These are phyloP conservation scores for Deakozyma indianensis DNA, from an alignment of 805 yeast species.

Conservation along the genomic window DNA sequence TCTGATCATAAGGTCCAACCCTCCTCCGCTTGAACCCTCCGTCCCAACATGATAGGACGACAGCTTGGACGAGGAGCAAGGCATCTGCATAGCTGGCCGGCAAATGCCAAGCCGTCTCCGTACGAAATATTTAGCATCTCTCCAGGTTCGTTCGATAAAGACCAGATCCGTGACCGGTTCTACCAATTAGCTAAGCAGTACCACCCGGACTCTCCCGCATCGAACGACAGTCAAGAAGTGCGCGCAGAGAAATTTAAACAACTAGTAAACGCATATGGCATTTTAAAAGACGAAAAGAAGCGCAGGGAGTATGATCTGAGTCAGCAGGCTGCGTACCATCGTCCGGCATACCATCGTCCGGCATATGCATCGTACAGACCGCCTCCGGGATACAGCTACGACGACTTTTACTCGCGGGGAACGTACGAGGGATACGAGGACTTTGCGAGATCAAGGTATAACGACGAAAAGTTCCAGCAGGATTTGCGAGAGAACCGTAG, in stretches of 20 bases:
- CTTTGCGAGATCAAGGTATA: constrained; percentile 24
- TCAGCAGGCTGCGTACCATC: background rate
- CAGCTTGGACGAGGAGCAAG: no score
- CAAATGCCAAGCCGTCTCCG: constrained; percentile 42
- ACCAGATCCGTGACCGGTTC: constrained; percentile 33
- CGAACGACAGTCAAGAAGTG: constrained; percentile 24
- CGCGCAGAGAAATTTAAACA: constrained; percentile 37
- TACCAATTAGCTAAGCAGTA: constrained; percentile 55
- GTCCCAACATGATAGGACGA: no score
- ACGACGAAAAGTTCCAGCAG: constrained; percentile 23
- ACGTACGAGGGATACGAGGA: constrained; percentile 49
- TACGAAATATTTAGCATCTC: constrained; percentile 47
- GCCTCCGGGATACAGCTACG: constrained; percentile 12
- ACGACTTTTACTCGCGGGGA: constrained; percentile 45
- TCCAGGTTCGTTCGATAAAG: constrained; percentile 22
- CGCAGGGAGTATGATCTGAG: constrained; percentile 21
- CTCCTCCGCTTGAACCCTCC: no score
- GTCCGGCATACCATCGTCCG: background rate
- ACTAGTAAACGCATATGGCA: constrained; percentile 43
- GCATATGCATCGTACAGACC: constrained; percentile 1
- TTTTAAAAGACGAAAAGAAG: constrained; percentile 32
- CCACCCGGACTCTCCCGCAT: constrained; percentile 59
- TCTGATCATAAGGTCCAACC: no score
- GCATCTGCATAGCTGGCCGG: constrained; percentile 54
- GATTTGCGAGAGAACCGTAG: constrained; percentile 24